Percentiles rank a stretch among this genome's conserved stretches.
Evolutionary conservation across 2,329 filamentous ascomycete species (phyloP).

Genomic region (Thelonectria blattea): DNA sequence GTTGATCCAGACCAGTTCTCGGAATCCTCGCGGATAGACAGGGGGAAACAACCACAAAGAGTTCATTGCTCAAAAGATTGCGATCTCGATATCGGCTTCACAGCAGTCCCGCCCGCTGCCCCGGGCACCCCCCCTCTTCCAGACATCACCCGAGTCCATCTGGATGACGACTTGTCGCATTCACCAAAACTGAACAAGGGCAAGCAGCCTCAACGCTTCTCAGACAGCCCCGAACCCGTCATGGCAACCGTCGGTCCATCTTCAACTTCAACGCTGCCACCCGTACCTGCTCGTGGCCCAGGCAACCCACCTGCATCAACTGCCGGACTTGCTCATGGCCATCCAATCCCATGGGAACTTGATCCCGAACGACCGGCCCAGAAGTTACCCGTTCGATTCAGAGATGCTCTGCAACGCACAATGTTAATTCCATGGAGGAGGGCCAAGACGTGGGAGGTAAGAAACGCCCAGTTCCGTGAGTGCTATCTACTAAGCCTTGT

Average conservation of each 20-base stretch:
- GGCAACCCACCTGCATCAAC: conserved; percentile 2
- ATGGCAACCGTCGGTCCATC: conserved; percentile 8
- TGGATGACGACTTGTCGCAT: background rate
- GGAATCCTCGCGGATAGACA: background rate
- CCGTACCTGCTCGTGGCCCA: background rate
- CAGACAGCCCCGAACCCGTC: background rate
- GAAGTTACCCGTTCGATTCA: conserved; percentile 20
- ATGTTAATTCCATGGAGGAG: conserved; percentile 23
- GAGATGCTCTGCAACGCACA: conserved; percentile 14
- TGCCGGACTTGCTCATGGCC: conserved; percentile 11
- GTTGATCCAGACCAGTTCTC: background rate
- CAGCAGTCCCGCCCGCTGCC: background rate
- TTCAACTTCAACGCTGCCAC: conserved; percentile 9
- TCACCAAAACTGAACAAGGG: conserved; percentile 2
- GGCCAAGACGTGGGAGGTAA: conserved; percentile 26
- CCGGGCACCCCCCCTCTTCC: background rate
- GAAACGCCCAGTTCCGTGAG: background rate
- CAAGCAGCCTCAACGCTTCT: conserved; percentile 6
- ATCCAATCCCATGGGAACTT: conserved; percentile 23
- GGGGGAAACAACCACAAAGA: background rate
- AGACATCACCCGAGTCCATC: background rate
- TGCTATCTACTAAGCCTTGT: background rate
- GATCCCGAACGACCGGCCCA: conserved; percentile 22
- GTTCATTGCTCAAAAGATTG: background rate
- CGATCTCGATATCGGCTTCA: background rate